phyloP scores from a whole-genome alignment of 2,329 filamentous ascomycete species.

The Fusarium subglutinans region DNA sequence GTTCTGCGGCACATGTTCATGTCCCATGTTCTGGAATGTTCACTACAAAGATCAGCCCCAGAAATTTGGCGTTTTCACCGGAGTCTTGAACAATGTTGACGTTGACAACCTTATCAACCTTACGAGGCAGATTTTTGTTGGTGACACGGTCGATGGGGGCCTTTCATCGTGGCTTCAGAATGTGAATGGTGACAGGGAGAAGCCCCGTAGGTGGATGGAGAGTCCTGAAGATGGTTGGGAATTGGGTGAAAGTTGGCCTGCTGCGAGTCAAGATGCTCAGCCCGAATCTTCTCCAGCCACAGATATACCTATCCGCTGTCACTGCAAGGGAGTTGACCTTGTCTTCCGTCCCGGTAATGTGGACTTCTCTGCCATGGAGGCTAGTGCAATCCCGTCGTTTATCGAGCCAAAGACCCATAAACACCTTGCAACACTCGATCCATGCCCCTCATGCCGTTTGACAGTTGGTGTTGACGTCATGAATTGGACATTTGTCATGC shows the following conservation, averaged over 20 bases:
- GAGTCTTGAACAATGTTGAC: slow-evolving; percentile 47
- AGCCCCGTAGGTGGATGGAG: slow-evolving; percentile 42
- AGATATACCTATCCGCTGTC: slow-evolving; percentile 53
- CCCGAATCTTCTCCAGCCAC: slow-evolving; percentile 23
- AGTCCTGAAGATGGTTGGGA: slow-evolving; percentile 35
- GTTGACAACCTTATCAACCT: slow-evolving; percentile 45
- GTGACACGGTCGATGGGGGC: slow-evolving; percentile 63
- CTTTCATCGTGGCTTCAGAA: slow-evolving; percentile 56
- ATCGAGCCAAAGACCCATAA: slow-evolving; percentile 56
- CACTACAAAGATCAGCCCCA: not conserved
- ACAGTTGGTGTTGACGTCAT: slow-evolving; percentile 54
- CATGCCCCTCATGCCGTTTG: slow-evolving; percentile 58
- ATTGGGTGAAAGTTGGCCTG: slow-evolving; percentile 47
- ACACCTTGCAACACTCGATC: slow-evolving; percentile 51
- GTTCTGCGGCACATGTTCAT: slow-evolving; percentile 57
- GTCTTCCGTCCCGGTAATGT: slow-evolving; percentile 48
- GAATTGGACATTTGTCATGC: slow-evolving; percentile 55
- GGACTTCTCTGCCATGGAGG: slow-evolving; percentile 23
- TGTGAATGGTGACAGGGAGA: slow-evolving; percentile 44
- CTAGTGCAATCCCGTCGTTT: slow-evolving; percentile 51
- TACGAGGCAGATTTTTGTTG: slow-evolving; percentile 55
- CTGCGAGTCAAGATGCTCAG: slow-evolving; percentile 1
- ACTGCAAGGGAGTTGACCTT: slow-evolving; percentile 57
- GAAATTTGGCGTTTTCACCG: slow-evolving; percentile 49
- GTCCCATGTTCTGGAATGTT: slow-evolving; percentile 54